These are phyloP conservation scores for Daldinia vernicosa DNA, from an alignment of 495 filamentous ascomycete species.

Conservation along the genomic window DNA sequence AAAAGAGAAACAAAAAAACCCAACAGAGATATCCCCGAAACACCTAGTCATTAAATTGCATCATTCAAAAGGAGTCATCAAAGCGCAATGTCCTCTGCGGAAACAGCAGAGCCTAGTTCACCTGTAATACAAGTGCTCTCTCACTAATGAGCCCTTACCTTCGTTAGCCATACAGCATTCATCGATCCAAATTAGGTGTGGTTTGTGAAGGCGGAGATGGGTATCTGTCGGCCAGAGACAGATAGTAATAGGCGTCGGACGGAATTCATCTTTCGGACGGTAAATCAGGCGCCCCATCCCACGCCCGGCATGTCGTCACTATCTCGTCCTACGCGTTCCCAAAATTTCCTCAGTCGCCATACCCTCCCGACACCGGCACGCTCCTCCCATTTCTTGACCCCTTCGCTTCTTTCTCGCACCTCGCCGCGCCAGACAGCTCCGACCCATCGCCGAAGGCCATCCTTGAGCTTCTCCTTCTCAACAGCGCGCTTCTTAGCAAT, in stretches of 20 bases:
- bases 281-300: slow-evolving; percentile 4
- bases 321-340: slow-evolving; percentile 55
- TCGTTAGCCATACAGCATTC: slow-evolving; percentile 13
- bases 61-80: slow-evolving; percentile 8
- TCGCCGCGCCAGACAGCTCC: slow-evolving; percentile 56
- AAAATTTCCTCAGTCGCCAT: slow-evolving; percentile 60
- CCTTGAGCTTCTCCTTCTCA: slow-evolving; percentile 65
- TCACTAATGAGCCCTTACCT: slow-evolving; percentile 8
- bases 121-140: neutral
- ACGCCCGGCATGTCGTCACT: slow-evolving; percentile 24
- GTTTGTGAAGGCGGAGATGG: neutral
- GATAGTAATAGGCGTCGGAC: neutral
- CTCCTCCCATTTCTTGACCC: slow-evolving; percentile 53
- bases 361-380: slow-evolving; percentile 57
- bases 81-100: neutral
- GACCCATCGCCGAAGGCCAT: slow-evolving; percentile 61
- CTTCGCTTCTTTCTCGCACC: slow-evolving; percentile 52
- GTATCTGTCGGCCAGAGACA: neutral
- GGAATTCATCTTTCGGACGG: neutral
- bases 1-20: slow-evolving; percentile 11
- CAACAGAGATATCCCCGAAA: slow-evolving; percentile 16
- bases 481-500: slow-evolving; percentile 58
- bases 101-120: neutral
- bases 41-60: slow-evolving; percentile 16
- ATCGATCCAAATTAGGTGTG: slow-evolving; percentile 13